Conservation (phyloP, 345 rosid species). For the Xanthoceras sorbifolium region DNA sequence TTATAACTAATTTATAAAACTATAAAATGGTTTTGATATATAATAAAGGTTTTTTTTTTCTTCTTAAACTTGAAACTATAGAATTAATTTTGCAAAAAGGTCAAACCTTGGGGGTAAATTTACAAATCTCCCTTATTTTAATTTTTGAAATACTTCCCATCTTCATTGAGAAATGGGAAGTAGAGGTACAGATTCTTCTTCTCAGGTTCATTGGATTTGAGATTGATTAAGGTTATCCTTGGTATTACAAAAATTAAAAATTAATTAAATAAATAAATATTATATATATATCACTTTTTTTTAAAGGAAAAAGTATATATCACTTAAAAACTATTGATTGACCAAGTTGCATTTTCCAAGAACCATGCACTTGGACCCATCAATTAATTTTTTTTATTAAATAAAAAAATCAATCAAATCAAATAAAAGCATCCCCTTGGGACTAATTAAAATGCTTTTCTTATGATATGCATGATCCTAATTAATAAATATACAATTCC, state of each 20-base stretch:
- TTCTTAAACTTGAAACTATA: too few relatives aligned
- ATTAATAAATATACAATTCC: background rate
- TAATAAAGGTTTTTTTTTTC: too few relatives aligned
- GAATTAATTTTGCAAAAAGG: too few relatives aligned
- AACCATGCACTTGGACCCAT: background rate
- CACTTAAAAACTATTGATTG: background rate
- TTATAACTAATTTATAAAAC: too few relatives aligned
- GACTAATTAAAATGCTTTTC: background rate
- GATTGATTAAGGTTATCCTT: background rate
- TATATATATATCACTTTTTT: too few relatives aligned
- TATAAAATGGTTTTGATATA: too few relatives aligned
- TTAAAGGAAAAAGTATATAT: too few relatives aligned
- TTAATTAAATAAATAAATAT: too few relatives aligned
- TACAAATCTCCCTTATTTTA: too few relatives aligned
- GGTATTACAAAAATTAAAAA: background rate
- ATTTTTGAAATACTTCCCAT: background rate
- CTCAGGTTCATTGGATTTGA: background rate
- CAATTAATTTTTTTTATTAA: background rate
- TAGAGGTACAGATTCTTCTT: background rate
- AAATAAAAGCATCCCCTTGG: slow-evolving; percentile 14
- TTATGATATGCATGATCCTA: slow-evolving; percentile 18
- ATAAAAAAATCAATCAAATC: background rate
- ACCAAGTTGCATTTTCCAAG: slow-evolving; percentile 1
- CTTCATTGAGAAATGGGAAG: background rate
- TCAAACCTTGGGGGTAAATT: too few relatives aligned